Conservation (phyloP, 192 early-diverging fungal species). For the Thamnidium elegans region DNA sequence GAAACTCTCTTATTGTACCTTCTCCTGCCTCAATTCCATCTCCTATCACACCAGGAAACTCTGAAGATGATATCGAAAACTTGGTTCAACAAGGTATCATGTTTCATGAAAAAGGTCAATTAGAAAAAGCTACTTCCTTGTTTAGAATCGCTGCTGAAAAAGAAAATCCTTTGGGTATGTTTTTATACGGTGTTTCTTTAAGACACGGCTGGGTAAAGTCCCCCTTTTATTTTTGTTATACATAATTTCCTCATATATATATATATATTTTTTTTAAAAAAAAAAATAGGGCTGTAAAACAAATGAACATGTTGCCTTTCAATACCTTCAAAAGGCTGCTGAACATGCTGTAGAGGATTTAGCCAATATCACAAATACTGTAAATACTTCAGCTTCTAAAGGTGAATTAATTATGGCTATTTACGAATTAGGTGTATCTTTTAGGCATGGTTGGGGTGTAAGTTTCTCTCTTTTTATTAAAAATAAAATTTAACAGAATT, state of each 20-base stretch:
- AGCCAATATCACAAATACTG: constrained; percentile 40
- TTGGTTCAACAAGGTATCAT: constrained; percentile 63
- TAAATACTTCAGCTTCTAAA: constrained; percentile 57
- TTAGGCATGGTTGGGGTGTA: constrained; percentile 79
- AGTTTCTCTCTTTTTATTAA: background rate
- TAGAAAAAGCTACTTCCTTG: constrained; percentile 68
- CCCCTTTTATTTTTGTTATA: constrained; percentile 2
- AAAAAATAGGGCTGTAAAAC: constrained; percentile 66
- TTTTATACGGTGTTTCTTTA: constrained; percentile 75
- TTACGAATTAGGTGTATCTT: constrained; percentile 75
- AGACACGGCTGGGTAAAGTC: constrained; percentile 70
- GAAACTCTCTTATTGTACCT: background rate
- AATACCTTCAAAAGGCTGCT: constrained; percentile 69
- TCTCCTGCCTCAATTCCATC: constrained; percentile 7
- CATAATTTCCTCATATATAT: too few species aligned
- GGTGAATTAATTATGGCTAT: constrained; percentile 76
- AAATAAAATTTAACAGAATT: background rate
- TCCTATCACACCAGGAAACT: background rate
- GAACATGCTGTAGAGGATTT: constrained; percentile 64
- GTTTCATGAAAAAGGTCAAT: constrained; percentile 68
- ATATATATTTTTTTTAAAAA: constrained; percentile 3
- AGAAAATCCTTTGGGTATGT: constrained; percentile 66
- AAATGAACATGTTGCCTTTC: constrained; percentile 66
- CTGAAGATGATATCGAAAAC: constrained; percentile 39
- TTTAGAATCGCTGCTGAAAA: constrained; percentile 67